These are phyloP conservation scores for Barnettozyma botsteinii DNA, from an alignment of 805 yeast species.

Conservation along the genomic window DNA sequence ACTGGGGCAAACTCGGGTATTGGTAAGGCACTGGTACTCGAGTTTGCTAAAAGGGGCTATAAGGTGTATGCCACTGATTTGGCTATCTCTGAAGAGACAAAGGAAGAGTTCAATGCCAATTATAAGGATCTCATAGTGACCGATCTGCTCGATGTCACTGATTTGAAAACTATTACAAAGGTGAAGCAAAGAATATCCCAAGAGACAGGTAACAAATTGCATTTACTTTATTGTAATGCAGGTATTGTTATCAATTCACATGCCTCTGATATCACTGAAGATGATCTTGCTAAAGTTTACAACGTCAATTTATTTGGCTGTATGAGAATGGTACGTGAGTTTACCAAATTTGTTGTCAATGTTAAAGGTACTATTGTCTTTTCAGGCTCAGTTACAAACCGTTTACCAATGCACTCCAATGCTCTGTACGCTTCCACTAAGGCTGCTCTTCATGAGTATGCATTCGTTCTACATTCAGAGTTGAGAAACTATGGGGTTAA, in stretches of 20 bases:
- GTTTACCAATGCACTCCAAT: slow-evolving; percentile 34
- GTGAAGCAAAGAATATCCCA: slow-evolving; percentile 22
- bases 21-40: slow-evolving; percentile 44
- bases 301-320: slow-evolving; percentile 37
- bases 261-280: slow-evolving; percentile 31
- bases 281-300: slow-evolving; percentile 17
- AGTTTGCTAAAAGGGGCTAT: slow-evolving; percentile 38
- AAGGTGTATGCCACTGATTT: slow-evolving; percentile 33
- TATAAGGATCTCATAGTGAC: not conserved
- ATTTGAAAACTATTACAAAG: slow-evolving; percentile 24
- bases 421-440: slow-evolving; percentile 35
- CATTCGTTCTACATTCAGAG: slow-evolving; percentile 32
- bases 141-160: slow-evolving; percentile 31
- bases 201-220: slow-evolving; percentile 29
- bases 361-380: slow-evolving; percentile 36
- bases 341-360: slow-evolving; percentile 30
- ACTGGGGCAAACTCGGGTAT: slow-evolving; percentile 61
- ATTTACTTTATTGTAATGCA: slow-evolving; percentile 39
- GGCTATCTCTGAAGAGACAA: slow-evolving; percentile 26
- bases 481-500: slow-evolving; percentile 36
- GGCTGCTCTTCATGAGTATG: slow-evolving; percentile 39
- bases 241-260: slow-evolving; percentile 29
- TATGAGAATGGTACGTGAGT: slow-evolving; percentile 34
- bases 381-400: slow-evolving; percentile 35
- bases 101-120: slow-evolving; percentile 16